Percentiles rank a stretch among this genome's conserved stretches.
phyloP scores from a whole-genome alignment of 2,329 filamentous ascomycete genomes.

The Diaporthe destruens region DNA sequence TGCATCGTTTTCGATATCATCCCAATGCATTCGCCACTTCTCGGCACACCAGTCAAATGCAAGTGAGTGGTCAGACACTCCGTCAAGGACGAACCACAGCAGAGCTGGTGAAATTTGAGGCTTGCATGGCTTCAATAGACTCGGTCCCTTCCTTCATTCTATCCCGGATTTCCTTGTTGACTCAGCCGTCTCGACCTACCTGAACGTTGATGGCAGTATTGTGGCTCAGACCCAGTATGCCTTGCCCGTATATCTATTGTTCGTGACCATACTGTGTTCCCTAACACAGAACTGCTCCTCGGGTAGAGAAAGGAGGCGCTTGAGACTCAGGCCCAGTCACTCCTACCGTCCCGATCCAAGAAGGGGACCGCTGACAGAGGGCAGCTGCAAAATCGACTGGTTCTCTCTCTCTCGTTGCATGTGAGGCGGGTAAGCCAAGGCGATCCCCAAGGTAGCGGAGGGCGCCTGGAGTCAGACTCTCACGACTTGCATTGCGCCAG shows the following conservation, averaged over 20 bases:
- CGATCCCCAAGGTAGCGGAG: not conserved
- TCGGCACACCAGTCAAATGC: too few species aligned
- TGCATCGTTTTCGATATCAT: too few species aligned
- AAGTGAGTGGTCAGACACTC: too few species aligned
- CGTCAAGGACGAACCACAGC: too few species aligned
- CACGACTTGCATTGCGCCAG: not conserved
- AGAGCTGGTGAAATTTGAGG: too few species aligned
- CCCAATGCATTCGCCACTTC: too few species aligned
- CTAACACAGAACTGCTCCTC: not conserved
- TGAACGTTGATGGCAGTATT: not conserved
- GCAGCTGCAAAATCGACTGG: not conserved
- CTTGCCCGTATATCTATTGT: slow-evolving; percentile 4
- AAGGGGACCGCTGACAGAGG: not conserved
- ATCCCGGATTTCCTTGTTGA: too few species aligned
- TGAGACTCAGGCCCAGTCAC: slow-evolving; percentile 10
- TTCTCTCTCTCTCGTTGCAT: not conserved
- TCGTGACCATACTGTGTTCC: not conserved
- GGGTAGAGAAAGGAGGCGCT: not conserved
- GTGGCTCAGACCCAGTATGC: slow-evolving; percentile 4
- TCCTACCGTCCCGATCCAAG: not conserved
- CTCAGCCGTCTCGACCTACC: slow-evolving; percentile 2
- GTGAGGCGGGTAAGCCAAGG: not conserved
- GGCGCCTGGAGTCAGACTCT: not conserved
- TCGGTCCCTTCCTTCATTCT: too few species aligned
- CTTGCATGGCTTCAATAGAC: too few species aligned